Conservation (phyloP, 768 basidiomycete species). For the Pleurotus tuoliensis region DNA sequence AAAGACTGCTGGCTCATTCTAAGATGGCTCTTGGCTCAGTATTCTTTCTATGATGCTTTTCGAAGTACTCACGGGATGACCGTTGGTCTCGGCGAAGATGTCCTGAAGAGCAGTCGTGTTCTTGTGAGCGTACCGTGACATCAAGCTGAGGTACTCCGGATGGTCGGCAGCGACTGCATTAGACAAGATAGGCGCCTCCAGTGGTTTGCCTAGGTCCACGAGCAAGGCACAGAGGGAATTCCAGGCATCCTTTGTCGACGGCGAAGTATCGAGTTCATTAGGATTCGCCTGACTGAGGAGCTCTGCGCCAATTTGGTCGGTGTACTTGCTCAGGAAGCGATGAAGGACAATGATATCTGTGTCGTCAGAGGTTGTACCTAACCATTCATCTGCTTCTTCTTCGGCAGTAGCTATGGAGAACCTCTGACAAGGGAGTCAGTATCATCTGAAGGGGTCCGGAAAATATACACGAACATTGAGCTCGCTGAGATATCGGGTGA, state of each 20-base stretch:
- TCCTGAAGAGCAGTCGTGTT: constrained; percentile 59
- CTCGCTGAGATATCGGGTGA: constrained; percentile 68
- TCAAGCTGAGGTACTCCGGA: constrained; percentile 62
- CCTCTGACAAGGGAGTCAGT: constrained; percentile 26
- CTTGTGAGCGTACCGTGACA: constrained; percentile 58
- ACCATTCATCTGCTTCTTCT: constrained; percentile 69
- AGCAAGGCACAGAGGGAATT: constrained; percentile 74
- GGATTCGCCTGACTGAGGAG: constrained; percentile 68
- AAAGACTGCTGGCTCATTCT: constrained; percentile 54
- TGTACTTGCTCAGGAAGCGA: constrained; percentile 80
- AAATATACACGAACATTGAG: constrained; percentile 49
- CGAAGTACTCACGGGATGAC: constrained; percentile 35
- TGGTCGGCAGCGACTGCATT: constrained; percentile 44
- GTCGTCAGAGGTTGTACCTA: constrained; percentile 74
- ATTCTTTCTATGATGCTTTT: not conserved
- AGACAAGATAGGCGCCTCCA: constrained; percentile 65
- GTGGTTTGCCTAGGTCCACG: constrained; percentile 70
- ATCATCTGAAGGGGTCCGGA: not conserved
- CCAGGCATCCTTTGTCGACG: constrained; percentile 80
- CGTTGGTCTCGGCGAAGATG: constrained; percentile 58
- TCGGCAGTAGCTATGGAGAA: constrained; percentile 33
- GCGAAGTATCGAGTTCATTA: constrained; percentile 50
- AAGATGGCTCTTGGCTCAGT: not conserved
- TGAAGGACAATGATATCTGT: constrained; percentile 82
- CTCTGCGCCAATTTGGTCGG: constrained; percentile 86